phyloP scores from a whole-genome alignment of 2,329 filamentous ascomycete genomes.

The Camillea tinctor region DNA sequence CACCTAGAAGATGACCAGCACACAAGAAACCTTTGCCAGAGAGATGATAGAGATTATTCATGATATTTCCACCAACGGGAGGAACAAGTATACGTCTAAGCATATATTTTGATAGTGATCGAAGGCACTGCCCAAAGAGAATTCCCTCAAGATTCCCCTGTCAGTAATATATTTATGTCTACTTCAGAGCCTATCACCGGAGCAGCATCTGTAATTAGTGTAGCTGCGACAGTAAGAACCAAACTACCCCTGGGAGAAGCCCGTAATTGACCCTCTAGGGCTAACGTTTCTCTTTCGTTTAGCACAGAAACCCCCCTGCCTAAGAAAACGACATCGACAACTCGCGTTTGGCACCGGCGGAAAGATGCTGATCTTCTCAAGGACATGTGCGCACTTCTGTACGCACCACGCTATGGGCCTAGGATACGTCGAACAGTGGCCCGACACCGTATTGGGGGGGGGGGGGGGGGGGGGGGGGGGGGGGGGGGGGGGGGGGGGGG shows the following conservation, averaged over 20 bases:
- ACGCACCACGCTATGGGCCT: constrained; percentile 51
- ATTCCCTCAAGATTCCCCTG: constrained; percentile 42
- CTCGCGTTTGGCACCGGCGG: constrained; percentile 45
- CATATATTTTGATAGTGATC: no score
- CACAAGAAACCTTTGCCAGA: constrained; percentile 38
- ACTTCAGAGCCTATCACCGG: constrained; percentile 45
- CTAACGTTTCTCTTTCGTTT: not conserved
- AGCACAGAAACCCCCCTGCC: constrained; percentile 45
- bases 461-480: no score
- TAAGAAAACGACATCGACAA: constrained; percentile 53
- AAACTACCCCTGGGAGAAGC: not conserved
- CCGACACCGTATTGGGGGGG: no score
- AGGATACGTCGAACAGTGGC: constrained; percentile 24
- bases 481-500: no score
- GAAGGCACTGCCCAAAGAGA: not conserved
- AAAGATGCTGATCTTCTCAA: constrained; percentile 36
- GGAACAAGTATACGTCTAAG: constrained; percentile 17
- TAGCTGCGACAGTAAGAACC: constrained; percentile 35
- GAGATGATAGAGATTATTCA: constrained; percentile 41
- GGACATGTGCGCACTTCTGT: constrained; percentile 43
- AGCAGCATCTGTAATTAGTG: constrained; percentile 40
- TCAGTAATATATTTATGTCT: constrained; percentile 45
- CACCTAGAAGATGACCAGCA: constrained; percentile 40
- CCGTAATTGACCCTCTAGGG: not conserved
- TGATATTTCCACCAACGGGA: constrained; percentile 32